Percentiles rank a stretch among this genome's conserved stretches.
Conservation (phyloP, 768 basidiomycete genomes). For the Boletellus sp. region DNA sequence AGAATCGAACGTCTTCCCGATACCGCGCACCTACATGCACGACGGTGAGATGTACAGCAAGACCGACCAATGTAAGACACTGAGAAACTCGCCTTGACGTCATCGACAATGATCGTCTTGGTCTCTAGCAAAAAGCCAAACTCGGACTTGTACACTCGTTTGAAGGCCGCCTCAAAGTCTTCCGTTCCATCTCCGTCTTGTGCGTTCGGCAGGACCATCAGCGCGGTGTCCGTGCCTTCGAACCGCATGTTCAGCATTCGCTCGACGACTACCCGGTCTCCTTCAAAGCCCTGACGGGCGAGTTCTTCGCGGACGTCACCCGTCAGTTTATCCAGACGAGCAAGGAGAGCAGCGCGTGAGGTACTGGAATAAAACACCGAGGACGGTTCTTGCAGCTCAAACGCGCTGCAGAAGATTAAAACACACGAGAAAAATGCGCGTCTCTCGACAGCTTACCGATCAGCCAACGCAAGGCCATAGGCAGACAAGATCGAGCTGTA, state of each 20-base stretch:
- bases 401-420: constrained; percentile 46
- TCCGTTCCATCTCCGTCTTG: constrained; percentile 52
- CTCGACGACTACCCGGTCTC: constrained; percentile 67
- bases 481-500: constrained; percentile 93
- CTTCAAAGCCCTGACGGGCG: constrained; percentile 77
- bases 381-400: constrained; percentile 86
- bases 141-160: constrained; percentile 73
- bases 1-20: constrained; percentile 84
- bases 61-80: neutral
- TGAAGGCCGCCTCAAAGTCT: constrained; percentile 80
- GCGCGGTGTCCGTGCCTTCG: constrained; percentile 87
- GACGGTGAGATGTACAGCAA: neutral
- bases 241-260: constrained; percentile 90
- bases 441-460: constrained; percentile 42
- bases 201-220: constrained; percentile 72
- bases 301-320: constrained; percentile 62
- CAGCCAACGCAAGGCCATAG: constrained; percentile 89
- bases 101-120: constrained; percentile 83
- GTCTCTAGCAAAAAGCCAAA: constrained; percentile 90
- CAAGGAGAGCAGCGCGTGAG: constrained; percentile 50
- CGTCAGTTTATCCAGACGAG: constrained; percentile 69
- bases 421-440: too few species aligned
- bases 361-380: constrained; percentile 71
- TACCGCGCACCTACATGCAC: constrained; percentile 65
- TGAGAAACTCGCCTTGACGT: constrained; percentile 64